A percentile compares a stretch with the other conserved stretches of the same genome.
phyloP scores from a whole-genome alignment of 306 rosid genomes.

The Mimosa pudica region DNA sequence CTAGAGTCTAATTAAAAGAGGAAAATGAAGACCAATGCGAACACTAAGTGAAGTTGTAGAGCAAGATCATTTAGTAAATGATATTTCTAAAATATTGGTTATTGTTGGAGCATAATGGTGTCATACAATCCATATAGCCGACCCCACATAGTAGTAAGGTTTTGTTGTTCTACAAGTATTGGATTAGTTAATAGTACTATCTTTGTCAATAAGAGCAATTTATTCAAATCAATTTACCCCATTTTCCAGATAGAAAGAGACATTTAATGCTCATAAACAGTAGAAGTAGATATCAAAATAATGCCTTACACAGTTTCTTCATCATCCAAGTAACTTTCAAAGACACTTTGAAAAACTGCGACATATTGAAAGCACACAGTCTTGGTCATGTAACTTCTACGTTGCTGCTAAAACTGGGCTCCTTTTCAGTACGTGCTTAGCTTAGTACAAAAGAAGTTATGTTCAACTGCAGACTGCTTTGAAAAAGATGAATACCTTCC shows the following conservation, averaged over 20 bases:
- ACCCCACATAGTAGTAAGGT: no score
- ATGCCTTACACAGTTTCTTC: not conserved
- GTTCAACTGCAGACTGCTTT: constrained; percentile 5
- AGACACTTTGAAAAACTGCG: not conserved
- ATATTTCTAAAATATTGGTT: no score
- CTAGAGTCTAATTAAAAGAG: no score
- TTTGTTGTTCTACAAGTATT: no score
- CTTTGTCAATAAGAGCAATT: not conserved
- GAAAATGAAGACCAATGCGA: no score
- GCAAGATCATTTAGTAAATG: no score
- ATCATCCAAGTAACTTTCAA: not conserved
- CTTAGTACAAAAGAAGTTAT: constrained; percentile 15
- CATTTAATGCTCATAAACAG: not conserved
- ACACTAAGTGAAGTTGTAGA: no score
- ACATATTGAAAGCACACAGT: not conserved
- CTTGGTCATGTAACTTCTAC: not conserved
- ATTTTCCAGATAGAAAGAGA: not conserved
- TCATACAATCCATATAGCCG: no score
- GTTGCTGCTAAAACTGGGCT: not conserved
- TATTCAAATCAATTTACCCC: not conserved
- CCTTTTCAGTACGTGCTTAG: no score
- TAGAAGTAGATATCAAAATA: not conserved
- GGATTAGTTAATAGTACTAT: not conserved
- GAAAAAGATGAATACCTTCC: not conserved
- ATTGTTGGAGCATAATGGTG: no score